Evolutionary conservation across 495 filamentous ascomycete genomes (phyloP).

Genomic region (Neurospora sublineolata): DNA sequence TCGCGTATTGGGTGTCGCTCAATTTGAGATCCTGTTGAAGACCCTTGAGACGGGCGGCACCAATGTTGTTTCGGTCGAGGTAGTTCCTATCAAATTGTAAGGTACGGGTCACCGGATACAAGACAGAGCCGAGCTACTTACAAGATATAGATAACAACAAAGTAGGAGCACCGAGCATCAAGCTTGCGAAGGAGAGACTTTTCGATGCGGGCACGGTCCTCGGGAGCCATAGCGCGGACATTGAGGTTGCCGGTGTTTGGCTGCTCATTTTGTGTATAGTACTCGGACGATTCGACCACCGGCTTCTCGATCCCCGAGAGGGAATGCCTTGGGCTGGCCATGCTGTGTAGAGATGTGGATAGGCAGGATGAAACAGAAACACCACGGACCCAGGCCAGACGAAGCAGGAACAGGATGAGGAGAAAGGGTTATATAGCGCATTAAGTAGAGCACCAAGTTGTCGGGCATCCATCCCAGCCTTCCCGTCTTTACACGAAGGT

Average conservation of each 20-base stretch:
- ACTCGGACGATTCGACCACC: background rate
- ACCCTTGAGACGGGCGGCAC: constrained; percentile 35
- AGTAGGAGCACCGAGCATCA: constrained; percentile 29
- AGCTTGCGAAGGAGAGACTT: constrained; percentile 32
- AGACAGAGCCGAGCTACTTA: background rate
- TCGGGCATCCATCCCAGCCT: background rate
- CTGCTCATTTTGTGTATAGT: background rate
- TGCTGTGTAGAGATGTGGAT: background rate
- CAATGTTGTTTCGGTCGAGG: constrained; percentile 52
- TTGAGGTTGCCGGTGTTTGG: background rate
- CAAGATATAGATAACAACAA: constrained; percentile 54
- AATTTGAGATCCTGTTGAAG: constrained; percentile 32
- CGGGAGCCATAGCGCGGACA: constrained; percentile 20
- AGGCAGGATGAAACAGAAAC: background rate
- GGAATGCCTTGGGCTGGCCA: background rate
- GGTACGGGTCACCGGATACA: background rate
- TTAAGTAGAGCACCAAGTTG: background rate
- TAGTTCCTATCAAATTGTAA: constrained; percentile 39
- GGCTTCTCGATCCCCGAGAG: background rate
- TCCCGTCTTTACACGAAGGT: background rate
- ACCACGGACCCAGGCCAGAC: background rate
- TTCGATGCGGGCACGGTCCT: constrained; percentile 24
- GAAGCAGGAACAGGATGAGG: background rate
- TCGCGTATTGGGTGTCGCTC: constrained; percentile 28
- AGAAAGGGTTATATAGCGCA: background rate